phyloP scores from a whole-genome alignment of 257 asterid genomes.

The Buddleja alternifolia region DNA sequence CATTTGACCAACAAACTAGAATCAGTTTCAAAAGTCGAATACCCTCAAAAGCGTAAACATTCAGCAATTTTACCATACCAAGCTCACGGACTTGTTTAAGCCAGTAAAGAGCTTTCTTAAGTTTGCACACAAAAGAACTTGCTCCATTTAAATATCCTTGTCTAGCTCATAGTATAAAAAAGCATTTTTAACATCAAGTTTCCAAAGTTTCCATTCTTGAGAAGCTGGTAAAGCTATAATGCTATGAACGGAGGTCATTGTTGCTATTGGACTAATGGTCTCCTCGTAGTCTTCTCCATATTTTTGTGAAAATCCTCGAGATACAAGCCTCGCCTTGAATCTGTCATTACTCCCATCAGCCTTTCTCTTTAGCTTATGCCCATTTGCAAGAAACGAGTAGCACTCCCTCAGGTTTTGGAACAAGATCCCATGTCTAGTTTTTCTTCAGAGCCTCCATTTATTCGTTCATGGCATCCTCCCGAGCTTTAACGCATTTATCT shows the following conservation, averaged over 20 bases:
- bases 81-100: constrained; percentile 10
- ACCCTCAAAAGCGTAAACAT: constrained; percentile 20
- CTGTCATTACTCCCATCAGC: background rate
- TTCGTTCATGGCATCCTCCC: background rate
- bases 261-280: background rate
- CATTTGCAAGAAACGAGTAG: background rate
- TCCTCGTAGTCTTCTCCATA: background rate
- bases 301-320: background rate
- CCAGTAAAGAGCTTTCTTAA: constrained; percentile 6
- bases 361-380: background rate
- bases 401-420: background rate
- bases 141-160: constrained; percentile 4
- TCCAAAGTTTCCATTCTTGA: too few relatives aligned
- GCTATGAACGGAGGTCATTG: background rate
- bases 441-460: background rate
- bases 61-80: constrained; percentile 24
- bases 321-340: background rate
- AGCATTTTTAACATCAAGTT: too few relatives aligned
- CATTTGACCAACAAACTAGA: constrained; percentile 16
- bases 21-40: background rate
- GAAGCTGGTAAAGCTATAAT: background rate
- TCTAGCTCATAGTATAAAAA: background rate
- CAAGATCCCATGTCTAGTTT: background rate
- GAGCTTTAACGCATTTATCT: background rate
- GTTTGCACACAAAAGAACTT: background rate